Evolutionary conservation across 1,284 basidiomycete genomes (phyloP).

Genomic region (Rhizoctonia solani): DNA sequence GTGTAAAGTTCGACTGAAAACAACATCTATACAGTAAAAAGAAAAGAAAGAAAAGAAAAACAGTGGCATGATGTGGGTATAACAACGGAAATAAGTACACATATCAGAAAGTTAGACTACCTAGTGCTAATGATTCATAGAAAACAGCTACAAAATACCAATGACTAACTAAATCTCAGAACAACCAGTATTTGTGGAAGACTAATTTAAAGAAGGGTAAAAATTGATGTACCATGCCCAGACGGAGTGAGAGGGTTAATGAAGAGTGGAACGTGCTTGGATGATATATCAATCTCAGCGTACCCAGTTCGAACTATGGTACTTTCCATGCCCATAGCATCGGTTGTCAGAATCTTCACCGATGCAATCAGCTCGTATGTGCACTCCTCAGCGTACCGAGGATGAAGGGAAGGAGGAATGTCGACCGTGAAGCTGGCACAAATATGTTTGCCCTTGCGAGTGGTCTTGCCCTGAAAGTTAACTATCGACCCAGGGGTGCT

Average conservation of each 20-base stretch:
- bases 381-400: conserved; percentile 13
- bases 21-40: background rate
- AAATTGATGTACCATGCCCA: conserved; percentile 14
- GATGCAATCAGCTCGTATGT: conserved; percentile 22
- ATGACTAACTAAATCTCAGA: background rate
- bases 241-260: conserved; percentile 30
- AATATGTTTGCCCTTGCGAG: conserved; percentile 24
- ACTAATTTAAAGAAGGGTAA: background rate
- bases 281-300: conserved; percentile 24
- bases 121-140: background rate
- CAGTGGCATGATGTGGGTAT: background rate
- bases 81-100: background rate
- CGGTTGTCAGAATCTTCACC: conserved; percentile 20
- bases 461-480: conserved; percentile 24
- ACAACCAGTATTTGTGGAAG: background rate
- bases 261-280: conserved; percentile 23
- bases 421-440: conserved; percentile 31
- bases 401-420: conserved; percentile 25
- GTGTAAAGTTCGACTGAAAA: background rate
- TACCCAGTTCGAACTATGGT: conserved; percentile 22
- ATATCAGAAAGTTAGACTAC: background rate
- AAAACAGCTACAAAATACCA: background rate
- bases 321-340: conserved; percentile 21
- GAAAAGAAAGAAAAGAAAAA: background rate
- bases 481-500: conserved; percentile 20